Percentiles rank a stretch among this genome's conserved stretches.
Evolutionary conservation across 192 early-diverging fungal species (phyloP).

Genomic region (Funneliformis geosporum): DNA sequence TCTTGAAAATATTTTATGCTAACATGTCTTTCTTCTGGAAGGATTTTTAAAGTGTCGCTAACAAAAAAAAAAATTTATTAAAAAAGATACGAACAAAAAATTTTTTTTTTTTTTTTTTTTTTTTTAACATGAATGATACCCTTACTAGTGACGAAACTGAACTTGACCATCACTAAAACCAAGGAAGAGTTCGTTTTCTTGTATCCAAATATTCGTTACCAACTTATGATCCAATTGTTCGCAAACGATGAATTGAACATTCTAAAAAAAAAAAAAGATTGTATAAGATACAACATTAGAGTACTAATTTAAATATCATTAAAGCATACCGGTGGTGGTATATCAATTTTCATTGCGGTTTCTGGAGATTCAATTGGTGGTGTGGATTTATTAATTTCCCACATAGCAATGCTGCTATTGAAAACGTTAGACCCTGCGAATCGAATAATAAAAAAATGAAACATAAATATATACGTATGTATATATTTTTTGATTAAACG

Average conservation of each 20-base stretch:
- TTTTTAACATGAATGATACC: not conserved
- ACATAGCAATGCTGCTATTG: not conserved
- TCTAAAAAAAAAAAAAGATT: not conserved
- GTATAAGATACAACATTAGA: no score
- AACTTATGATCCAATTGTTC: not conserved
- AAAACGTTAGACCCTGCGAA: not conserved
- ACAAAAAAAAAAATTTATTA: not conserved
- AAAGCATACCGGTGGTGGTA: not conserved
- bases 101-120: no score
- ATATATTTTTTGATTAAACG: no score
- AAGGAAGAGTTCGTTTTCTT: conserved; percentile 7
- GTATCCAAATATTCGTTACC: conserved; percentile 21
- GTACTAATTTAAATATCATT: no score
- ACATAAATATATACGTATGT: no score
- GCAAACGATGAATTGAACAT: not conserved
- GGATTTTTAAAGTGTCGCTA: conserved; percentile 13
- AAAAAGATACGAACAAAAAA: not conserved
- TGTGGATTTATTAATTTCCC: not conserved
- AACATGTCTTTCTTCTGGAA: not conserved
- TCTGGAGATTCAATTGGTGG: not conserved
- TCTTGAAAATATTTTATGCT: not conserved
- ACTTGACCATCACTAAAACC: conserved; percentile 21
- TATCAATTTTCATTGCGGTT: not conserved
- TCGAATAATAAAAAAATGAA: no score
- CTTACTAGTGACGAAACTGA: conserved; percentile 28